Percentiles rank a stretch among this genome's conserved stretches.
Evolutionary conservation across 352 stramenopile genomes (phyloP).

Genomic region (Pythium plurisporium): DNA sequence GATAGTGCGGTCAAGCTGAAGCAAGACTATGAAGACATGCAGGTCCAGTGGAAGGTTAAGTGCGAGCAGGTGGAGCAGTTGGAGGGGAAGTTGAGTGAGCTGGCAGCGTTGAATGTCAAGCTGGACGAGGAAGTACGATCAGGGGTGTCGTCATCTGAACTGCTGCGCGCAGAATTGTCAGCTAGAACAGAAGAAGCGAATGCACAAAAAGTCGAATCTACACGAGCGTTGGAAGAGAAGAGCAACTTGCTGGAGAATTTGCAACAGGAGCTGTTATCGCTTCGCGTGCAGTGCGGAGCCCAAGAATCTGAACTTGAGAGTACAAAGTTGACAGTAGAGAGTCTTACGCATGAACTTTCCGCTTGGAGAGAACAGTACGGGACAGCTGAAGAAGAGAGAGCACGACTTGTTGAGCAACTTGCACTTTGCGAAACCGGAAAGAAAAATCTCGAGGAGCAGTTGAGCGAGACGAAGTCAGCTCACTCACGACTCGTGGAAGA

Average conservation of each 20-base stretch:
- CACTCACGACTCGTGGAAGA: background rate
- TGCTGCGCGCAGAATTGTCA: slow-evolving; percentile 3
- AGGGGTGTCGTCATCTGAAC: background rate
- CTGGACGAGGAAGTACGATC: slow-evolving; percentile 35
- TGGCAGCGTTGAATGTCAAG: slow-evolving; percentile 40
- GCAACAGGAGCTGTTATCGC: background rate
- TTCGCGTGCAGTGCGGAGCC: background rate
- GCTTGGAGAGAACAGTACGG: background rate
- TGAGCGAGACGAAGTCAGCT: background rate
- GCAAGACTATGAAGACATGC: slow-evolving; percentile 38
- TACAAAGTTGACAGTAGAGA: background rate
- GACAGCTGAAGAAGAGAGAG: background rate
- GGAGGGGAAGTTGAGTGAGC: slow-evolving; percentile 39
- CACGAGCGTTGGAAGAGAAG: slow-evolving; percentile 10
- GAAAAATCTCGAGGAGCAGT: background rate
- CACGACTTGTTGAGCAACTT: background rate
- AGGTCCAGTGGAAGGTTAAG: slow-evolving; percentile 39
- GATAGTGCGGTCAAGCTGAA: slow-evolving; percentile 57
- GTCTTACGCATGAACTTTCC: background rate
- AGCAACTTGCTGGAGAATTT: background rate
- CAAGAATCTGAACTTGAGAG: slow-evolving; percentile 2
- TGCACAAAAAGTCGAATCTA: background rate
- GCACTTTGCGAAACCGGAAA: background rate
- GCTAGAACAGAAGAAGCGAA: background rate
- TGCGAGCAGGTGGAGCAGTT: slow-evolving; percentile 23